Evolutionary conservation across 2,329 filamentous ascomycete species (phyloP).

Genomic region (Exophiala calicioides): DNA sequence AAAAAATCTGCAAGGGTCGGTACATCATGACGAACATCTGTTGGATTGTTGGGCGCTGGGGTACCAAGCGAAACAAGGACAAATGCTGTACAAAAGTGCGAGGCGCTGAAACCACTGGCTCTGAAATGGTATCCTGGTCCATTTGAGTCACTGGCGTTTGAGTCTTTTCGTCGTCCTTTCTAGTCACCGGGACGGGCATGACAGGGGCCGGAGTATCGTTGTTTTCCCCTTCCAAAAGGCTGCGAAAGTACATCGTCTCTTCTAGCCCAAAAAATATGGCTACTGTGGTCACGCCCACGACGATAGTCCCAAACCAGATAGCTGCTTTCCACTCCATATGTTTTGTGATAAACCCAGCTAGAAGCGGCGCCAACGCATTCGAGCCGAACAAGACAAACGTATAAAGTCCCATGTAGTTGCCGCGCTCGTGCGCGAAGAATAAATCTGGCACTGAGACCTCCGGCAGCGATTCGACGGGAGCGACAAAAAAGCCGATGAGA

Average conservation of each 20-base stretch:
- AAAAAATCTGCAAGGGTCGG: slow-evolving; percentile 28
- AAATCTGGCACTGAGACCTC: slow-evolving; percentile 50
- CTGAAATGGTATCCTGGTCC: slow-evolving; percentile 1
- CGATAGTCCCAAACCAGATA: slow-evolving; percentile 58
- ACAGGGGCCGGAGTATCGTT: slow-evolving; percentile 5
- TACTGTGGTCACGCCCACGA: slow-evolving; percentile 51
- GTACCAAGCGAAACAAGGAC: slow-evolving; percentile 6
- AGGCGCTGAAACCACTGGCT: neutral
- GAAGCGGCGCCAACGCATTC: slow-evolving; percentile 41
- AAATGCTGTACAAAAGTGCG: slow-evolving; percentile 26
- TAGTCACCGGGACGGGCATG: too few relatives aligned
- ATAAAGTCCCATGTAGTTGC: slow-evolving; percentile 26
- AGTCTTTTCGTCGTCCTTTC: slow-evolving; percentile 1
- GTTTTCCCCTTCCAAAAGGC: slow-evolving; percentile 37
- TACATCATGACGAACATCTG: slow-evolving; percentile 22
- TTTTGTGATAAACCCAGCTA: slow-evolving; percentile 28
- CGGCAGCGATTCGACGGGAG: slow-evolving; percentile 52
- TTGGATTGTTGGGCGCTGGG: slow-evolving; percentile 7
- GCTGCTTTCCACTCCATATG: slow-evolving; percentile 43
- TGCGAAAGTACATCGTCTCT: slow-evolving; percentile 58
- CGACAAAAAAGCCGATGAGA: slow-evolving; percentile 49
- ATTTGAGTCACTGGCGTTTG: too few relatives aligned
- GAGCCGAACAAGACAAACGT: slow-evolving; percentile 21
- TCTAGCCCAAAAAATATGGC: slow-evolving; percentile 62
- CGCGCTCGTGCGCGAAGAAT: slow-evolving; percentile 35